Percentiles rank a stretch among this genome's conserved stretches.
Conservation (phyloP, 2,329 filamentous ascomycete species). For the Zymoseptoria passerinii region DNA sequence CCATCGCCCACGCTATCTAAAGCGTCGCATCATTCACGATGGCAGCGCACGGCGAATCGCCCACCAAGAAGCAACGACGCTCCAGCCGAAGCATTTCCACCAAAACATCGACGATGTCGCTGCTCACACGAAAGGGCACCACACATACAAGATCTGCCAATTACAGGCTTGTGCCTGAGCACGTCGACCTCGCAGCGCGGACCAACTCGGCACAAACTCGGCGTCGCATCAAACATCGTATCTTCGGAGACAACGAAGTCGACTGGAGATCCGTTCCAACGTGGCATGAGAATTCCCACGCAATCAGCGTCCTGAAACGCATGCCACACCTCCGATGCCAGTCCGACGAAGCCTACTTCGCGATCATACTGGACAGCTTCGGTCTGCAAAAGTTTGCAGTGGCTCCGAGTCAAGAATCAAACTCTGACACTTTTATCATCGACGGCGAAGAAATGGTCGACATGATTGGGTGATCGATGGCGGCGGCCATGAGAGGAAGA, state of each 20-base stretch:
- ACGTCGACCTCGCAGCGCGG: not conserved
- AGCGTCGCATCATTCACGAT: not conserved
- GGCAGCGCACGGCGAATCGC: not conserved
- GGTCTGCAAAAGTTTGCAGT: not conserved
- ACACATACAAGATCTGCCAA: not conserved
- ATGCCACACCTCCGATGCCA: not conserved
- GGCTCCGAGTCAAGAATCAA: not conserved
- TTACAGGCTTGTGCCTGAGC: not conserved
- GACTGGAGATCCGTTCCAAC: conserved; percentile 19
- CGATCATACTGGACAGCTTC: not conserved
- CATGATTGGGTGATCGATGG: conserved; percentile 17
- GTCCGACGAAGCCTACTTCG: not conserved
- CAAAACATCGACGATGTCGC: not conserved
- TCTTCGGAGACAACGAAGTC: conserved; percentile 13
- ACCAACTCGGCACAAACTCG: not conserved
- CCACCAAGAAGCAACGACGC: not conserved
- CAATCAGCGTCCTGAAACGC: not conserved
- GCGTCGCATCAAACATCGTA: conserved; percentile 8
- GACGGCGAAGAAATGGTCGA: conserved; percentile 18
- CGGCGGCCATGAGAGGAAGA: not conserved
- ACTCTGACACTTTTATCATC: conserved; percentile 5
- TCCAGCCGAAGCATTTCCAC: not conserved
- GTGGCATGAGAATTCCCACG: not conserved
- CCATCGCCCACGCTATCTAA: not conserved
- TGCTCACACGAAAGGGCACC: not conserved